Evolutionary conservation across 139 green algal species (phyloP).

Genomic region (Closterium sp.): DNA sequence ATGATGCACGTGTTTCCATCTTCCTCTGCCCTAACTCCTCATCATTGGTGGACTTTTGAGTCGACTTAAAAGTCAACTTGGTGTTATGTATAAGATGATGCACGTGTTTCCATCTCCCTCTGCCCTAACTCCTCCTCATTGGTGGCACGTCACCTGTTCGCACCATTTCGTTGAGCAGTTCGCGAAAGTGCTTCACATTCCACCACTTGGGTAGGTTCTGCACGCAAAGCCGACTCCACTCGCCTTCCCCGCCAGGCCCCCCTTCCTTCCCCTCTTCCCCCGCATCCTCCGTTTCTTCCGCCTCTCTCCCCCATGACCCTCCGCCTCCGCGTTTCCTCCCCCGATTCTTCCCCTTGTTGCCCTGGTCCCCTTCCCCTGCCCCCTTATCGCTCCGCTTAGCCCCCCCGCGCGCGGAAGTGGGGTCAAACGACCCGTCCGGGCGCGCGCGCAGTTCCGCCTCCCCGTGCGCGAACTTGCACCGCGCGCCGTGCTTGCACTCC

Average conservation of each 20-base stretch:
- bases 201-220: constrained; percentile 4
- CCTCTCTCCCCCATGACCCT: constrained; percentile 1
- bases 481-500: constrained; percentile 5
- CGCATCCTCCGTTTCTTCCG: background rate
- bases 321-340: constrained; percentile 15
- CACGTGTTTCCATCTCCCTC: too few relatives aligned
- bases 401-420: constrained; percentile 19
- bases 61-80: too few relatives aligned
- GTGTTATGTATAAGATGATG: too few relatives aligned
- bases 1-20: too few relatives aligned
- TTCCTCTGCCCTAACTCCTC: too few relatives aligned
- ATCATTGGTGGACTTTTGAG: too few relatives aligned
- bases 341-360: background rate
- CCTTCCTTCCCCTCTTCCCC: constrained; percentile 16
- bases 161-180: background rate
- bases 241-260: background rate
- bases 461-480: constrained; percentile 36
- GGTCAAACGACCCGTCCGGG: constrained; percentile 35
- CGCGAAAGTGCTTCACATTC: background rate
- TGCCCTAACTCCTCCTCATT: too few relatives aligned
- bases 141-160: background rate
- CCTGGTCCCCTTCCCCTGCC: background rate
- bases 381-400: background rate
- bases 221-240: constrained; percentile 2
- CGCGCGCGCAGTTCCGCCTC: constrained; percentile 34